Evolutionary conservation across 108 stramenopile genomes (phyloP), one percentile per base, ranked within the genome.

Genomic region (Skeletonema menzelii): DNA sequence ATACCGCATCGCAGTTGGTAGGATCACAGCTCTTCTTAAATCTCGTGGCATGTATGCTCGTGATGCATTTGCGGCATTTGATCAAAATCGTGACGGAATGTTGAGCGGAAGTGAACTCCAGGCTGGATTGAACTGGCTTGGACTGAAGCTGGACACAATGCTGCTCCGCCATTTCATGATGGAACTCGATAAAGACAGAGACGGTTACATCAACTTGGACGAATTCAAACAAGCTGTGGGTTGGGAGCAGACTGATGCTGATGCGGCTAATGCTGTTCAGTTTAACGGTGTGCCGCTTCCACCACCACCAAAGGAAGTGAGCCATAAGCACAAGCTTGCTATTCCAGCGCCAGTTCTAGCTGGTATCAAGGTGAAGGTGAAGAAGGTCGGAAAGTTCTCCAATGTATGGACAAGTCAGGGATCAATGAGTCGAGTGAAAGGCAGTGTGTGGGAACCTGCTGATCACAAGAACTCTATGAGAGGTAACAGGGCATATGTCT

Each of bases 41-140:
- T 87, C 91, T 13, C 84, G 96, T 63, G 96, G 97, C 8, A 90
- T 99, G 94, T 97, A 95, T 67, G 90, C 93, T 5, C 77, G 93
- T 27, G 99, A 99, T 85, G 95, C 95, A 20, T 99, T 99, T 83
- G 92, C 89, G 26, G 97, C 95, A 6, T 97, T 98, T 63, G 97
- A 99, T 80, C 75, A 87, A 26, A 91, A 96, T 55, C 90, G 95
- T 46, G 97, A 95, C 73, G 99, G 97, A 44, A 77, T 96, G 40
- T 75, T 99, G 73, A 92, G 84, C 35, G 91, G 88, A 59, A 91
- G 94, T n/a, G 99, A 99, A 72, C 84, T 99, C 15, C 93, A 95
- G 63, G 89, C 94, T 53, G 99, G 97, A 27, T 73, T 98, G 63
- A 96, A 97, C 26, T 99, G 96, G 96, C 87, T 99, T 17, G 96